Evolutionary conservation across 345 rosid species (phyloP).

Genomic region (Conringia planisiliqua): DNA sequence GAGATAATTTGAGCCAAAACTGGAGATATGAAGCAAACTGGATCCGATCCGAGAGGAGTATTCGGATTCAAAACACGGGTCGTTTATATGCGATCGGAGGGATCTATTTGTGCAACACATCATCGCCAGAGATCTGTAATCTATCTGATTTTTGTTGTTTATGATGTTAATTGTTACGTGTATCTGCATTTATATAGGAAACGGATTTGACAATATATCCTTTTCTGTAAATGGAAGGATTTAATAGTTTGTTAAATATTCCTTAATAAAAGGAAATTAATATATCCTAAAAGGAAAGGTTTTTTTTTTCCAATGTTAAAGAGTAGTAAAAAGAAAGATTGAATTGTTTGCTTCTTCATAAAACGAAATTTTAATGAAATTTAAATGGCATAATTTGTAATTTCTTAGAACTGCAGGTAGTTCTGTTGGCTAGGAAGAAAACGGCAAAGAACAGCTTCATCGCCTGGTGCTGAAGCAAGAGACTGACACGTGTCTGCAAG

Average conservation of each 20-base stretch:
- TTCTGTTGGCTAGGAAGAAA: background rate
- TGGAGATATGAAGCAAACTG: background rate
- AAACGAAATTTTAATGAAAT: no score
- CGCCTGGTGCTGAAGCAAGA: background rate
- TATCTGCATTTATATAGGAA: background rate
- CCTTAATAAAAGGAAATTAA: background rate
- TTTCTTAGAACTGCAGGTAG: conserved; percentile 5
- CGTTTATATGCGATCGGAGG: background rate
- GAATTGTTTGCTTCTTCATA: no score
- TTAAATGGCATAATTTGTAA: background rate
- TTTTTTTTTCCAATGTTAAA: no score
- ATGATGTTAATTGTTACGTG: no score
- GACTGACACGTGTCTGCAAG: conserved; percentile 24
- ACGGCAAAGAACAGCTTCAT: conserved; percentile 9
- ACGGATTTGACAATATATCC: background rate
- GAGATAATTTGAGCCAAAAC: background rate
- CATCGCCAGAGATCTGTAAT: background rate
- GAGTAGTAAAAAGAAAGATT: no score
- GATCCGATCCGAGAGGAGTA: background rate
- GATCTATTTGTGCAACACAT: background rate
- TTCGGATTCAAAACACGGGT: background rate
- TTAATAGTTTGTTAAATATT: background rate
- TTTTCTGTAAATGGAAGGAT: background rate
- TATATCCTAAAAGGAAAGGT: no score
- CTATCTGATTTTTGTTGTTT: no score